phyloP scores from a whole-genome alignment of 306 rosid species.

The Cicer chorassanicum region DNA sequence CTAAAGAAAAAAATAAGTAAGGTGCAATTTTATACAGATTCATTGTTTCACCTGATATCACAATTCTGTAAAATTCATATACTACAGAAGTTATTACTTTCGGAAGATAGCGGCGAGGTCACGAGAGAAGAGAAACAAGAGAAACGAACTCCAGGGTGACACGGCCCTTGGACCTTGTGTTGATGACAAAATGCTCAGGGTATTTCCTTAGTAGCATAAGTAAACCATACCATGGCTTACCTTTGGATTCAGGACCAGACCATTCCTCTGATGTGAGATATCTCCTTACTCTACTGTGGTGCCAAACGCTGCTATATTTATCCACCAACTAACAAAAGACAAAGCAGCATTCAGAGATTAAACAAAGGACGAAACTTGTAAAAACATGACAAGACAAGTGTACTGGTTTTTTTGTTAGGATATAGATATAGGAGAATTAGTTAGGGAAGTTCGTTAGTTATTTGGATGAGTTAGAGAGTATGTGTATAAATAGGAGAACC shows the following conservation, averaged over 20 bases:
- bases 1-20: not conserved
- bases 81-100: constrained; percentile 25
- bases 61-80: constrained; percentile 1
- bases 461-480: too few relatives aligned
- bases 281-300: constrained; percentile 80
- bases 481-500: too few relatives aligned
- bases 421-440: too few relatives aligned
- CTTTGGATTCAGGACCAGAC: constrained; percentile 92
- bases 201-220: constrained; percentile 93
- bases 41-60: constrained; percentile 8
- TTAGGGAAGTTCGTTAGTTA: too few relatives aligned
- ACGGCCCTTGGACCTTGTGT: constrained; percentile 94
- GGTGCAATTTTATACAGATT: constrained; percentile 30
- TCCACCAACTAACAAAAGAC: constrained; percentile 68
- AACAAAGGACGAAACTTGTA: not conserved
- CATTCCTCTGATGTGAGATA: constrained; percentile 90
- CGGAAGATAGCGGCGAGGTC: constrained; percentile 26
- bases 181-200: constrained; percentile 97
- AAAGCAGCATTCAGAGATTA: constrained; percentile 19
- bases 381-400: not conserved
- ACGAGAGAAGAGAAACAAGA: constrained; percentile 88
- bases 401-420: not conserved
- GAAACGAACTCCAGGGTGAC: constrained; percentile 87
- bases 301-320: constrained; percentile 81
- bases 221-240: constrained; percentile 95